These are phyloP conservation scores for Silene coronaria DNA, from an alignment of 179 eudicot species.

Conservation along the genomic window DNA sequence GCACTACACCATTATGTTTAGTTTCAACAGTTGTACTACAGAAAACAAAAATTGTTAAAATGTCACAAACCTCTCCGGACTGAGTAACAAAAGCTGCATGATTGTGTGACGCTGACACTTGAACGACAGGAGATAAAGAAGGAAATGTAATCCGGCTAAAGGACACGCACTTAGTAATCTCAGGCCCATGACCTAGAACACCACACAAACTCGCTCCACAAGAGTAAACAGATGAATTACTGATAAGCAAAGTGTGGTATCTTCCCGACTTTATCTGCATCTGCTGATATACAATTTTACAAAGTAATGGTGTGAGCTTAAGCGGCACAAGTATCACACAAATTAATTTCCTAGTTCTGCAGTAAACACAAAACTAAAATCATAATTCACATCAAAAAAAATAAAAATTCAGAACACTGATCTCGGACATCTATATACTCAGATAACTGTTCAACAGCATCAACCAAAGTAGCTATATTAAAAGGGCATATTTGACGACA, in stretches of 20 bases:
- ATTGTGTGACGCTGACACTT: slow-evolving; percentile 88
- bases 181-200: slow-evolving; percentile 96
- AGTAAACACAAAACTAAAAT: not conserved
- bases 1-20: not conserved
- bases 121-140: slow-evolving; percentile 45
- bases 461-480: too few species aligned
- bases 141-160: slow-evolving; percentile 71
- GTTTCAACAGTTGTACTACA: not conserved
- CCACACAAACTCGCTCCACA: slow-evolving; percentile 97
- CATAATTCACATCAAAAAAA: not conserved
- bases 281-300: slow-evolving; percentile 31
- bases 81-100: slow-evolving; percentile 87
- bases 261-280: slow-evolving; percentile 94
- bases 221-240: slow-evolving; percentile 68
- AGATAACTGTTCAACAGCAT: too few species aligned
- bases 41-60: not conserved
- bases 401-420: not conserved
- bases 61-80: slow-evolving; percentile 78
- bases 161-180: slow-evolving; percentile 69
- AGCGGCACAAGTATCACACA: not conserved
- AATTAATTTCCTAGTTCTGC: not conserved
- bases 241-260: slow-evolving; percentile 79
- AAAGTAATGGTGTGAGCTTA: not conserved
- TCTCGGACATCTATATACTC: not conserved
- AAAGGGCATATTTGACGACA: too few species aligned